These are phyloP conservation scores for Chloranthus sessilifolius DNA, from an alignment of 164 flowering plant genomes.

Conservation along the genomic window DNA sequence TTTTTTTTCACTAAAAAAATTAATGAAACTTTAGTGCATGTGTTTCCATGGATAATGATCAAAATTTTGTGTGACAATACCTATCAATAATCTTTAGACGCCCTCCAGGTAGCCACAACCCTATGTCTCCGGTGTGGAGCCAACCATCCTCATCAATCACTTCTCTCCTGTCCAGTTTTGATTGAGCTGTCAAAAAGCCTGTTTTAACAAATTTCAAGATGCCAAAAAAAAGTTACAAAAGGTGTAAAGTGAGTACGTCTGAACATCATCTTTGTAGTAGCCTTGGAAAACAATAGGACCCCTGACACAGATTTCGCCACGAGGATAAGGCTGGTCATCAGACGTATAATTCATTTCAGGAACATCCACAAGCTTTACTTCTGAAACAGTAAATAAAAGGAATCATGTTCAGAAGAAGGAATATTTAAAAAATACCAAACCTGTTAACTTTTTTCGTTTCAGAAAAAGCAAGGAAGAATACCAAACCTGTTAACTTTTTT, in stretches of 20 bases:
- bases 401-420: neutral
- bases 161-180: slow-evolving; percentile 60
- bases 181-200: slow-evolving; percentile 6
- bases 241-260: slow-evolving; percentile 48
- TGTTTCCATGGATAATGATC: too few relatives aligned
- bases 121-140: slow-evolving; percentile 97
- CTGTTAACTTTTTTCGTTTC: too few relatives aligned
- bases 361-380: slow-evolving; percentile 90
- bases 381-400: slow-evolving; percentile 34
- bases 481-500: too few relatives aligned
- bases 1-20: too few relatives aligned
- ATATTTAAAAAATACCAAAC: too few relatives aligned
- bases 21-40: too few relatives aligned
- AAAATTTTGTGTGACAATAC: slow-evolving; percentile 35
- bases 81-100: slow-evolving; percentile 94
- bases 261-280: slow-evolving; percentile 86
- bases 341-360: slow-evolving; percentile 97
- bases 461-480: too few relatives aligned
- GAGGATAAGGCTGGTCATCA: slow-evolving; percentile 84
- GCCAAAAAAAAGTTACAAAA: neutral
- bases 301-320: slow-evolving; percentile 93
- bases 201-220: neutral
- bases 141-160: slow-evolving; percentile 83
- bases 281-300: slow-evolving; percentile 88
- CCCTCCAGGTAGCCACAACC: slow-evolving; percentile 73